Evolutionary conservation across 2,329 filamentous ascomycete species (phyloP), one percentile per base, ranked within the genome.

Genomic region (Colletotrichum caudatum): DNA sequence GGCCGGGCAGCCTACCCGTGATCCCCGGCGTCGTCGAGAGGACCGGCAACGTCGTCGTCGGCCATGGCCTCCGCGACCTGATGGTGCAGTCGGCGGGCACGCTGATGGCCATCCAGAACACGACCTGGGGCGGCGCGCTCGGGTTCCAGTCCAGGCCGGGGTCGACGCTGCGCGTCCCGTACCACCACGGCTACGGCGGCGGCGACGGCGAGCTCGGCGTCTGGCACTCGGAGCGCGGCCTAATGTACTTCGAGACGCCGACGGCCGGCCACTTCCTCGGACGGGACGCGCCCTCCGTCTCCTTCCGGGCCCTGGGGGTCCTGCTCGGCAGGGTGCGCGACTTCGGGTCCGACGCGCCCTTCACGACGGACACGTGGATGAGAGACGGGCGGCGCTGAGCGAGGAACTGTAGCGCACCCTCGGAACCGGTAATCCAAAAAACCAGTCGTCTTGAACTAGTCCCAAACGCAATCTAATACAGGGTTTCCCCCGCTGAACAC

Each of bases 101-200:
- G 0, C 84, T 95, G 1, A 83, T 94, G 11, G 87, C 87, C 1
- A 90, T 95, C 71, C 93, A 95, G 78, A 94, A 94, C 82, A 94
- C 95, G 91, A 94, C 92, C 0, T 95, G 90, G 90, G 89, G 89
- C 68, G 93, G 92, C 6, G 79, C 84, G 50, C 89, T 92, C 60
- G 93, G 93, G 0, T 95, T 95, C 84, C 87, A 90, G 74, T 77
- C 80, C 1, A 79, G 81, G 0, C 93, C 93, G 0, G 78, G 78
- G 1, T 86, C 89, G 61, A 88, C 89, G 1, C 91, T 93, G 78
- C 93, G 88, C 78, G 91, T 94, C 0, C 92, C 92, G 0, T 73
- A 86, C 66, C 81, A 85, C 29, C 80, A 29, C 29, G 29, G 74
- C 66, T 74, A 81, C 29, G 80, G 74, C 66, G 74, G 81, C 1